Base-by-base conservation (phyloP, 2,329 filamentous ascomycete genomes). In the Xylariaceae sp. region DNA sequence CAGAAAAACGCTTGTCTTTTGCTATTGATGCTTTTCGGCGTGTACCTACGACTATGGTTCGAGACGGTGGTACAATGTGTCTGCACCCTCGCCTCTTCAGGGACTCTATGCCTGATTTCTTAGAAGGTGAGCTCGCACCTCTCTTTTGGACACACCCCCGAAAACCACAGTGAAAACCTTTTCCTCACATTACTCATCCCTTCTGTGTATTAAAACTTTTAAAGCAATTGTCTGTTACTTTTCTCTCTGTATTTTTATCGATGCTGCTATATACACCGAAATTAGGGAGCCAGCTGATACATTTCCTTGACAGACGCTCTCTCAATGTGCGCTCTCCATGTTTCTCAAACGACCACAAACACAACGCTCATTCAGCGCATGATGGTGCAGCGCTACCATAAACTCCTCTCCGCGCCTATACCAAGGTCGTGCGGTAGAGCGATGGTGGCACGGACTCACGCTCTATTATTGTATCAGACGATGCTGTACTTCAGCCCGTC, bases 401-500 rank as follows among this genome's bases (percentile, higher is more conserved):
- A 27, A 2, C 51, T 55, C 2, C 34, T 53, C 12, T n/a, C 35
- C 6, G n/a, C 45, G 1, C 44, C 48, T 3, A 11, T 34, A 3
- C 42, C 53, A 1, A 43, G 44, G 6, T 22, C 40, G 1, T 39
- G 17, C 38, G 37, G 19, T 3, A 5, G 39, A 1, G 53, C 54
- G 8, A 10, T 48, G 6, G 23, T 55, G 21, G 50, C 53, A 12
- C 51, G 47, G 3, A 47, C 45, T 1, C 53, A 55, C 17, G 50
- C 51, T 5, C 44, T 55, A 6, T 38, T 55, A 3, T 37, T 55
- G 2, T 55, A 55, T 38, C 50, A 54, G 11, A 49, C 48, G 19
- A 54, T 54, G 35, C 36, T 55, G 1, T 48, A 44, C 42, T 54
- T 55, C 51, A 46, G 50, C 42, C 45, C 44, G 12, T 51, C 53